A percentile compares a stretch with the other conserved stretches of the same genome.
These are phyloP conservation scores for Huntiella moniliformis DNA, from an alignment of 2,329 filamentous ascomycete species.

Conservation along the genomic window DNA sequence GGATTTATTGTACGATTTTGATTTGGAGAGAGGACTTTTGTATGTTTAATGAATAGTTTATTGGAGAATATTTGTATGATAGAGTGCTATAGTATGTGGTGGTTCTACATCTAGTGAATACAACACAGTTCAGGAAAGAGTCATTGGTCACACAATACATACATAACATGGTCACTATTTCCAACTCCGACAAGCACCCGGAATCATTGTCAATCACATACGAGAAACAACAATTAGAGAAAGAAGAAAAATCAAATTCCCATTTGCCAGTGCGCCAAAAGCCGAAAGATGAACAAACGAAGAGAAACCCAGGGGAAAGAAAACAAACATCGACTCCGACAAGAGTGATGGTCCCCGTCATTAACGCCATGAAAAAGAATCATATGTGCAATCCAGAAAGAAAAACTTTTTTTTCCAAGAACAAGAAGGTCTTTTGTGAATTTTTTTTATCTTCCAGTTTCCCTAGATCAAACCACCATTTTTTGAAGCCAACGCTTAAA, in stretches of 20 bases:
- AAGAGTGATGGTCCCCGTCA: too few species aligned
- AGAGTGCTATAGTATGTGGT: neutral
- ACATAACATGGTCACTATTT: neutral
- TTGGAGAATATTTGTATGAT: constrained; percentile 1
- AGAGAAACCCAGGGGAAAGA: neutral
- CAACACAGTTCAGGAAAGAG: neutral
- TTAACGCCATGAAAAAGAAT: too few species aligned
- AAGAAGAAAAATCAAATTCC: constrained; percentile 2
- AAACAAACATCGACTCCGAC: neutral
- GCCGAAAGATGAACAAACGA: neutral
- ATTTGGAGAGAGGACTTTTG: neutral
- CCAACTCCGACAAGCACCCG: too few species aligned
- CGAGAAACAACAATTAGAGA: neutral
- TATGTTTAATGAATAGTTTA: neutral
- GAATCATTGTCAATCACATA: too few species aligned
- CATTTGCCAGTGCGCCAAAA: neutral
- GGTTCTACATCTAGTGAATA: neutral
- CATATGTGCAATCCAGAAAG: constrained; percentile 1
- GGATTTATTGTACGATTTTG: neutral
- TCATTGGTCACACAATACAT: neutral
- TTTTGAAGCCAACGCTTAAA: constrained; percentile 35
- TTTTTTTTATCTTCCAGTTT: constrained; percentile 10
- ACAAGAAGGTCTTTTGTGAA: constrained; percentile 10
- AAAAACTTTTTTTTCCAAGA: constrained; percentile 8
- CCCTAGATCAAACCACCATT: constrained; percentile 9